Percentiles rank a stretch among this genome's conserved stretches.
phyloP scores from a whole-genome alignment of 345 rosid genomes.

The Streptanthus diversifolius region DNA sequence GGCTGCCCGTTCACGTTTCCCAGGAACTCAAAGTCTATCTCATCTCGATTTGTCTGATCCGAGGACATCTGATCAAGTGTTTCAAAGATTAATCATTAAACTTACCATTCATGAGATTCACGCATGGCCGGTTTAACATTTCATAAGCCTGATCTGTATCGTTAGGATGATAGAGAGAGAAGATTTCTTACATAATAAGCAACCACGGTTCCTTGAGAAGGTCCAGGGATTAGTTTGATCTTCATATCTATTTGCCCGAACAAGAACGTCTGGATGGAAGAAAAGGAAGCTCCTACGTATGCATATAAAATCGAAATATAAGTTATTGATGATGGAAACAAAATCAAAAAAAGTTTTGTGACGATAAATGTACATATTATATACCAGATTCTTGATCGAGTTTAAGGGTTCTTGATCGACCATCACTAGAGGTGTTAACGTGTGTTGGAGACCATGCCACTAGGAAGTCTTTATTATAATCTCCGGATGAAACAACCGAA shows the following conservation, averaged over 20 bases:
- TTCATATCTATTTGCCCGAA: constrained; percentile 75
- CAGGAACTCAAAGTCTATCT: constrained; percentile 76
- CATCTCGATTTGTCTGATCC: constrained; percentile 69
- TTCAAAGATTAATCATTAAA: not conserved
- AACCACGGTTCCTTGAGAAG: constrained; percentile 79
- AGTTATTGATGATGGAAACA: not conserved
- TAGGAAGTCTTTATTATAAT: constrained; percentile 63
- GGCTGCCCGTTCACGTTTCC: constrained; percentile 73
- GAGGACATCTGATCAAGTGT: constrained; percentile 53
- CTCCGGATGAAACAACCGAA: constrained; percentile 56
- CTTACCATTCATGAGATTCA: not conserved
- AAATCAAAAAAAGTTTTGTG: not conserved
- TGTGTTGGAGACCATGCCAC: constrained; percentile 79
- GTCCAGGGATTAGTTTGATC: constrained; percentile 74
- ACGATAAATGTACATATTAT: not conserved
- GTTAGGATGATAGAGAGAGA: not conserved
- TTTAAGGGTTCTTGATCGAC: constrained; percentile 56
- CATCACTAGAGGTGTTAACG: constrained; percentile 62
- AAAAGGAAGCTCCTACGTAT: constrained; percentile 61
- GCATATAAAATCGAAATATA: not conserved
- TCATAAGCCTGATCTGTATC: not conserved
- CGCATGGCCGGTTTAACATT: not conserved
- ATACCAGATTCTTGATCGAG: constrained; percentile 80
- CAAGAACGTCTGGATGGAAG: constrained; percentile 63
- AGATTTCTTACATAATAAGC: constrained; percentile 63